Evolutionary conservation across 805 yeast species (phyloP).

Genomic region (Ogataea wickerhamii): DNA sequence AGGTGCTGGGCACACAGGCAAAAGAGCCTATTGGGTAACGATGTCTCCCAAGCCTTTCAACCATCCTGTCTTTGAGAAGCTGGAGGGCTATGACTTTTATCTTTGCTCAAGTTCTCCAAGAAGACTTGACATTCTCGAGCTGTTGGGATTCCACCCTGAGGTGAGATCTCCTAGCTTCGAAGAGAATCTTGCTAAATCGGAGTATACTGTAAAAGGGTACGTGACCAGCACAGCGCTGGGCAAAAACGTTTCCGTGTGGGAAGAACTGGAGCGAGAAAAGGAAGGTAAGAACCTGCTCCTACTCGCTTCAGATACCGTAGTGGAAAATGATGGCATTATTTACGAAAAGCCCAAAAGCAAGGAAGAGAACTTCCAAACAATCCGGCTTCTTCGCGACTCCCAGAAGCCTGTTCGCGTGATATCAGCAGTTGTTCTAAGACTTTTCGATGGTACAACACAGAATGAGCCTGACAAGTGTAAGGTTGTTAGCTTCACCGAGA

Average conservation of each 20-base stretch:
- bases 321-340: slow-evolving; percentile 52
- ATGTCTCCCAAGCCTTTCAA: slow-evolving; percentile 19
- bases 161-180: slow-evolving; percentile 66
- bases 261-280: slow-evolving; percentile 29
- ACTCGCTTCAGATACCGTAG: slow-evolving; percentile 78
- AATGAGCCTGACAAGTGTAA: slow-evolving; percentile 14
- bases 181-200: slow-evolving; percentile 65
- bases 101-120: slow-evolving; percentile 87
- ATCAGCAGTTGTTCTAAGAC: slow-evolving; percentile 51
- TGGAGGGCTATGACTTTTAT: slow-evolving; percentile 37
- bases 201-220: slow-evolving; percentile 52
- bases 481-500: slow-evolving; percentile 20
- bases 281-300: slow-evolving; percentile 30
- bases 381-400: slow-evolving; percentile 46
- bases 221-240: slow-evolving; percentile 65
- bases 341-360: slow-evolving; percentile 76
- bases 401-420: slow-evolving; percentile 44
- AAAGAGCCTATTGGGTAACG: too few species aligned
- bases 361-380: slow-evolving; percentile 46
- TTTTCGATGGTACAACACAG: slow-evolving; percentile 12
- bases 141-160: slow-evolving; percentile 48
- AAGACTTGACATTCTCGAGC: slow-evolving; percentile 63
- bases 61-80: slow-evolving; percentile 32
- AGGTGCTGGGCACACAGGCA: too few species aligned
- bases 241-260: slow-evolving; percentile 64